Percentiles rank a stretch among this genome's conserved stretches.
These are phyloP conservation scores for Viola odorata DNA, from an alignment of 345 rosid genomes.

Conservation along the genomic window DNA sequence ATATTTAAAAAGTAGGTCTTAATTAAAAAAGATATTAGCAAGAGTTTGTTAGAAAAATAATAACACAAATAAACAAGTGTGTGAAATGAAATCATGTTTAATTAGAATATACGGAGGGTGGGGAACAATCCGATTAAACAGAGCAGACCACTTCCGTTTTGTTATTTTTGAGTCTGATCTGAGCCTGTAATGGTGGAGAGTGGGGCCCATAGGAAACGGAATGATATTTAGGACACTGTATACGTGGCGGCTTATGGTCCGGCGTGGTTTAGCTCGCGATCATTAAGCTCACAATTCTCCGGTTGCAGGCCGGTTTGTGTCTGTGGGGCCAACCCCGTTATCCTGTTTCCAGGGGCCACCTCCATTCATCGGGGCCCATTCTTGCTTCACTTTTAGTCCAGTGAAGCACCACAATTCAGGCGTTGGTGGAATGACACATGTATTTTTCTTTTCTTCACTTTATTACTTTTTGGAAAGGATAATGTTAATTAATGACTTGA, in stretches of 20 bases:
- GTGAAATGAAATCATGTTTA: no score
- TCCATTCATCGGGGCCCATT: background rate
- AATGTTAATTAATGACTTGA: no score
- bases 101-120: no score
- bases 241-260: constrained; percentile 63
- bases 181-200: constrained; percentile 27
- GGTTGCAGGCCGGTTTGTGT: constrained; percentile 42
- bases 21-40: no score
- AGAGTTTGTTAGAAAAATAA: no score
- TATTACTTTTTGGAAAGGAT: background rate
- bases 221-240: constrained; percentile 24
- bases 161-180: no score
- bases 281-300: constrained; percentile 42
- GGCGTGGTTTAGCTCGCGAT: constrained; percentile 66
- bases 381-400: background rate
- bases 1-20: no score
- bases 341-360: constrained; percentile 29
- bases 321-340: constrained; percentile 41
- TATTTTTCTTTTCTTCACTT: background rate
- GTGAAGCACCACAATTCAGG: background rate
- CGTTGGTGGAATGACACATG: constrained; percentile 11
- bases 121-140: no score
- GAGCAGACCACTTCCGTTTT: no score
- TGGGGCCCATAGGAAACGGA: constrained; percentile 43
- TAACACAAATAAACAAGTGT: no score